Evolutionary conservation across 345 rosid genomes (phyloP), one percentile per base, ranked within the genome.

Genomic region (Cardamine chenopodiifolia): DNA sequence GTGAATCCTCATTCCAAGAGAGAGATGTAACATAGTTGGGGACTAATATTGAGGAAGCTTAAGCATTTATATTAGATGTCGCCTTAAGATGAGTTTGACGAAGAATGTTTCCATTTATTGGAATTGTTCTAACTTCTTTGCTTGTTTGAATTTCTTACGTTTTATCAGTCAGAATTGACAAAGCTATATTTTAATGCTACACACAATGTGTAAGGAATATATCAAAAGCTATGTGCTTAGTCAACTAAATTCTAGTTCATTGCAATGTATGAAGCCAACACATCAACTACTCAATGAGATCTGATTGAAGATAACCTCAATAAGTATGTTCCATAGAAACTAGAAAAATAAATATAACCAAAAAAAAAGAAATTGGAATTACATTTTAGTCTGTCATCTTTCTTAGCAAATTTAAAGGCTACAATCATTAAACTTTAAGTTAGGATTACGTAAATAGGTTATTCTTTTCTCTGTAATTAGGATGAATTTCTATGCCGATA

Each of bases 211-310:
- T 42, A 28, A 42, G 7, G 42, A 54, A 40, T 7, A 55, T 40
- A 39, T 40, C 28, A 56, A 69, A 23, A 13, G 4, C 4, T 4
- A 19, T 69, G 63, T 52, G 14, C 25, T 37, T 37, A 4, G 72
- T 68, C 72, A 68, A 68, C 72, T 53, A 54, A 53, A 68, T 12
- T 53, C 25, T 37, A 23, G 11, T 68, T 37, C 15, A 65, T 8
- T 40, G 31, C 6, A 37, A 60, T 20, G 47, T 35, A 13, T 35
- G 8, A 6, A 58, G 15, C 45, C 12, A 11, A 58, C 26, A 58
- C 18, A 35, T 19, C 28, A 34, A 12, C 28, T 11, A 8, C 19
- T 2, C 17, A 59, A 25, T 26, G 28, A 26, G 28, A 26, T 26
- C 3, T 31, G 34, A 31, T 31, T 31, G 34, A 31, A 31, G 34